These are phyloP conservation scores for Striga asiatica DNA, from an alignment of 257 asterid species.

Conservation along the genomic window DNA sequence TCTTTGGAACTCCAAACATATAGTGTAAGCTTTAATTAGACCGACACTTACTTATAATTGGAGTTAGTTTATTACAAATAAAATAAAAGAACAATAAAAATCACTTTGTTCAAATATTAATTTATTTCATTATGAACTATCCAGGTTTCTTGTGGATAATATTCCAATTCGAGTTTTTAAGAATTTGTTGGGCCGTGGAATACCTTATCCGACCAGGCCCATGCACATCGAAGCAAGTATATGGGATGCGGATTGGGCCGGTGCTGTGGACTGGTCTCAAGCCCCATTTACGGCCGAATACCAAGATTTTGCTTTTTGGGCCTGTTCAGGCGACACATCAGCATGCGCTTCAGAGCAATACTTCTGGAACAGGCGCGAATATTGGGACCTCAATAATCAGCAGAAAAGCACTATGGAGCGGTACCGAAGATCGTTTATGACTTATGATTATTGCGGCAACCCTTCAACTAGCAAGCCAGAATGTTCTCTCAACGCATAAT, in stretches of 20 bases:
- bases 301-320: conserved; percentile 20
- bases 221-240: conserved; percentile 47
- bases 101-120: too few relatives aligned
- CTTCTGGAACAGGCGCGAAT: conserved; percentile 18
- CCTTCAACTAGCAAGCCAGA: conserved; percentile 19
- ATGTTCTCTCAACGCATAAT: conserved; percentile 16
- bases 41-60: background rate
- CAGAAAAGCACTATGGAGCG: conserved; percentile 10
- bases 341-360: conserved; percentile 5
- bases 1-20: conserved; percentile 40
- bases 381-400: conserved; percentile 8
- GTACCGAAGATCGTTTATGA: conserved; percentile 14
- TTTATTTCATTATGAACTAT: background rate
- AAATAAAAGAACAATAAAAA: too few relatives aligned
- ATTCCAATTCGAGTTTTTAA: conserved; percentile 43
- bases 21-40: conserved; percentile 21
- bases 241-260: conserved; percentile 40
- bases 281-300: conserved; percentile 35
- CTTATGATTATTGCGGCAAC: conserved; percentile 30
- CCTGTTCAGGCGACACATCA: conserved; percentile 3
- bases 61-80: background rate
- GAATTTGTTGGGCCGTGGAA: conserved; percentile 21
- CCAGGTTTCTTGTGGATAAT: conserved; percentile 29
- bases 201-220: conserved; percentile 19
- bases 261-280: conserved; percentile 30